Conservation (phyloP, 345 rosid species). For the Cardiospermum halicacabum region DNA sequence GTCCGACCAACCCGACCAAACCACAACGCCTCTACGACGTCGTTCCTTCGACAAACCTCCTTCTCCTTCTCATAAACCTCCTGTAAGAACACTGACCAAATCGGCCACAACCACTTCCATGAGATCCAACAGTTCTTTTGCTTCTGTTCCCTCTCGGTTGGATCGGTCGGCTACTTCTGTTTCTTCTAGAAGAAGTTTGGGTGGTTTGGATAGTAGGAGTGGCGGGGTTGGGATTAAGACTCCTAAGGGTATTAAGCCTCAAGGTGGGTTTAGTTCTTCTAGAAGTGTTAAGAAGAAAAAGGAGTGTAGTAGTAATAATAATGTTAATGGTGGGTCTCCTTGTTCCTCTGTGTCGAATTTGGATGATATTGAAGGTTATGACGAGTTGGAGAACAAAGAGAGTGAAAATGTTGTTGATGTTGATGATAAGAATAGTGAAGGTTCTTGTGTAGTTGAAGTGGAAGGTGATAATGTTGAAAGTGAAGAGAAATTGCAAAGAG, state of each 20-base stretch:
- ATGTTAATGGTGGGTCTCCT: background rate
- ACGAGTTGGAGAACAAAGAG: constrained; percentile 10
- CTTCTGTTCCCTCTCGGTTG: constrained; percentile 5
- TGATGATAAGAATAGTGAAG: background rate
- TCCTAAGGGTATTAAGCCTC: constrained; percentile 25
- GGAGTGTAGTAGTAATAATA: constrained; percentile 19
- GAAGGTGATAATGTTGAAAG: constrained; percentile 18
- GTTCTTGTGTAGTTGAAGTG: constrained; percentile 12
- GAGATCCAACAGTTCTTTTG: background rate
- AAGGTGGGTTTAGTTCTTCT: constrained; percentile 12
- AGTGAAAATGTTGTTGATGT: constrained; percentile 28
- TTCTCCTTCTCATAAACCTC: constrained; percentile 39
- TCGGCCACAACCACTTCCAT: constrained; percentile 37
- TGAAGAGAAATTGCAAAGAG: constrained; percentile 13
- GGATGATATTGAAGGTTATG: constrained; percentile 11
- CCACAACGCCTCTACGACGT: constrained; percentile 53
- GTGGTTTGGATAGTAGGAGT: constrained; percentile 29
- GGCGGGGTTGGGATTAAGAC: constrained; percentile 23
- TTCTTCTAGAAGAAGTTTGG: too few relatives aligned
- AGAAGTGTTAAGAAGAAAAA: constrained; percentile 22
- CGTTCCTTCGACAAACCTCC: constrained; percentile 78
- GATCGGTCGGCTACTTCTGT: constrained; percentile 16
- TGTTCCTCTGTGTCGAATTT: too few relatives aligned
- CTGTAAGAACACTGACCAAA: constrained; percentile 23
- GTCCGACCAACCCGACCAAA: constrained; percentile 27